phyloP scores from a whole-genome alignment of 1,284 basidiomycete species.

The Irpex rosettiformis region DNA sequence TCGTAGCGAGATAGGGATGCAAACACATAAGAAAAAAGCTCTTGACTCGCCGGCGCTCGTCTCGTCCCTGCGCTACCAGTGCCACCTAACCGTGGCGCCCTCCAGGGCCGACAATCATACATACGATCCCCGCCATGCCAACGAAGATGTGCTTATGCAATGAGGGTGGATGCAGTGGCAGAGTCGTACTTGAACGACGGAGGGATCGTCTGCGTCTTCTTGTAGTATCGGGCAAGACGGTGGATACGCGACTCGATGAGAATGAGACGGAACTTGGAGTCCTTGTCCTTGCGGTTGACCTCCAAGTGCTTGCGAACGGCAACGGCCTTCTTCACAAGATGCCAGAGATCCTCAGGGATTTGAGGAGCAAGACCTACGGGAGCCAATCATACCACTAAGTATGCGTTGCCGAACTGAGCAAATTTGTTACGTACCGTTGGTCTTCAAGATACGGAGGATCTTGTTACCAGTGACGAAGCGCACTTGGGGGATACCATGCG shows the following conservation, averaged over 20 bases:
- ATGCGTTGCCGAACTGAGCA: not conserved
- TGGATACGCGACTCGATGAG: conserved; percentile 99
- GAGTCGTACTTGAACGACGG: conserved; percentile 99
- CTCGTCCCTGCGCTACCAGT: not conserved
- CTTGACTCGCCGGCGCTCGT: conserved; percentile 6
- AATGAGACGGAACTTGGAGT: conserved; percentile 97
- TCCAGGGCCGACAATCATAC: conserved; percentile 17
- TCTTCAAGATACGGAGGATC: conserved; percentile 98
- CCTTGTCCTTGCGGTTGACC: conserved; percentile 98
- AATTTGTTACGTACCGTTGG: conserved; percentile 66
- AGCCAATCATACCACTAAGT: not conserved
- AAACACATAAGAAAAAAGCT: conserved; percentile 12
- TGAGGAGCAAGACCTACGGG: conserved; percentile 86
- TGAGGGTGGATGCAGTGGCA: conserved; percentile 84
- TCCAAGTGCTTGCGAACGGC: conserved; percentile 98
- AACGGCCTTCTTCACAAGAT: conserved; percentile 99
- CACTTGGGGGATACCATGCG: conserved; percentile 96
- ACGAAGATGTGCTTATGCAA: conserved; percentile 48
- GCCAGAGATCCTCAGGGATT: conserved; percentile 99
- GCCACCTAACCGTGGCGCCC: conserved; percentile 6
- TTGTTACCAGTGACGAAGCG: conserved; percentile 99
- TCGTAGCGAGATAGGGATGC: conserved; percentile 13
- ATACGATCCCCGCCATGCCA: conserved; percentile 7
- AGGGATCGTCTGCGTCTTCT: conserved; percentile 95
- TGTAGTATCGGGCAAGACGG: conserved; percentile 95